Evolutionary conservation across 2,329 filamentous ascomycete species (phyloP).

Genomic region (Lachnellula hyalina): DNA sequence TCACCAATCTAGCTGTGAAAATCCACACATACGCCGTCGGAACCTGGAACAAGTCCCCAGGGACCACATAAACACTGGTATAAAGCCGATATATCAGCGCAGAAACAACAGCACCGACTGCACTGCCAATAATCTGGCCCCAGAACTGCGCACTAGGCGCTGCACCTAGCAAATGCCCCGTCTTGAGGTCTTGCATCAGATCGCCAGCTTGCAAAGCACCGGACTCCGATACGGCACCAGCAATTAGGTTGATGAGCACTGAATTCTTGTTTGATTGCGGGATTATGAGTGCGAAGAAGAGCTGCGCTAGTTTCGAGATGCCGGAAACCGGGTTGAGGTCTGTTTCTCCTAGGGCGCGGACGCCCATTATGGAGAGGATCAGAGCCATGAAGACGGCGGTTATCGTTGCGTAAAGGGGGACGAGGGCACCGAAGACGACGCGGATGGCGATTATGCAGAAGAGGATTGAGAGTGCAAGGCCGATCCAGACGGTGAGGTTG

Average conservation of each 20-base stretch:
- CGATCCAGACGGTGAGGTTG: slow-evolving; percentile 63
- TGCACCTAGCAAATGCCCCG: slow-evolving; percentile 86
- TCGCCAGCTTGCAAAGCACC: slow-evolving; percentile 93
- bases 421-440: slow-evolving; percentile 74
- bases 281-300: slow-evolving; percentile 89
- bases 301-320: slow-evolving; percentile 92
- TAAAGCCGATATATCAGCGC: slow-evolving; percentile 88
- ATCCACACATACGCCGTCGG: slow-evolving; percentile 97
- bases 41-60: slow-evolving; percentile 84
- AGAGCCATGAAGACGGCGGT: slow-evolving; percentile 81
- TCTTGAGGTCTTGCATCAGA: slow-evolving; percentile 95
- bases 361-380: slow-evolving; percentile 70
- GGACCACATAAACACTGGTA: slow-evolving; percentile 82
- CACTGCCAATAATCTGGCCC: slow-evolving; percentile 88
- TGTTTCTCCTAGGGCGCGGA: slow-evolving; percentile 69
- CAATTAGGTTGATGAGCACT: slow-evolving; percentile 91
- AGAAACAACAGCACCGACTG: slow-evolving; percentile 78
- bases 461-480: slow-evolving; percentile 68
- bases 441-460: slow-evolving; percentile 80
- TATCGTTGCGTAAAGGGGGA: slow-evolving; percentile 71
- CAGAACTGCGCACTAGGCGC: slow-evolving; percentile 94
- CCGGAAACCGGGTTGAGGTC: slow-evolving; percentile 95
- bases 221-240: slow-evolving; percentile 79
- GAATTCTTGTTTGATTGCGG: slow-evolving; percentile 75
- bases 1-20: slow-evolving; percentile 89